Conservation (phyloP, 2,329 filamentous ascomycete species). For the Ilyonectria mors-panacis region DNA sequence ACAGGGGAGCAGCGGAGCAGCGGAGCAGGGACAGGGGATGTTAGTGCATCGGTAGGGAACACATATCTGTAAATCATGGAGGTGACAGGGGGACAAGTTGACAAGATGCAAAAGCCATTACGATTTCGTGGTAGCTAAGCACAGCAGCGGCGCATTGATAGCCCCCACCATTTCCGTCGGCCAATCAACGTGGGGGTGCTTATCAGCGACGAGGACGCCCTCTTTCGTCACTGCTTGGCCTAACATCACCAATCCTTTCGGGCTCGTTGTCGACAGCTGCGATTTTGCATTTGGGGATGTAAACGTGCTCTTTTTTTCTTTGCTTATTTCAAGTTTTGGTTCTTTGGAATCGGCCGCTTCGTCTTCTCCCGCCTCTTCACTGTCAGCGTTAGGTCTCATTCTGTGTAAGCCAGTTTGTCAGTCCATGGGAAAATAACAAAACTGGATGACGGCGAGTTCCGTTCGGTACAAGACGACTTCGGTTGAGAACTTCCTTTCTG, state of each 20-base stretch:
- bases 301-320: no score
- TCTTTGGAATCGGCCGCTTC: background rate
- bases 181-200: slow-evolving; percentile 46
- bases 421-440: background rate
- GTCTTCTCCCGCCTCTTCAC: background rate
- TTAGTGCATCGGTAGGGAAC: background rate
- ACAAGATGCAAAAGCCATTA: slow-evolving; percentile 23
- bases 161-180: slow-evolving; percentile 37
- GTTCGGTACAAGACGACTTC: background rate
- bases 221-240: slow-evolving; percentile 28
- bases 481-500: background rate
- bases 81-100: slow-evolving; percentile 1
- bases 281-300: background rate
- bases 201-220: slow-evolving; percentile 43
- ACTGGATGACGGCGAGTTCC: background rate
- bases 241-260: background rate
- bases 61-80: background rate
- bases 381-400: background rate
- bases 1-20: background rate
- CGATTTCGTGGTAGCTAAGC: slow-evolving; percentile 31
- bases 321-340: background rate
- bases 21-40: background rate
- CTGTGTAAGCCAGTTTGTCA: no score
- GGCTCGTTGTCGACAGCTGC: background rate
- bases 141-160: slow-evolving; percentile 21